A percentile compares a stretch with the other conserved stretches of the same genome.
Conservation (phyloP, 805 yeast species). For the Ogataea pilisensis region DNA sequence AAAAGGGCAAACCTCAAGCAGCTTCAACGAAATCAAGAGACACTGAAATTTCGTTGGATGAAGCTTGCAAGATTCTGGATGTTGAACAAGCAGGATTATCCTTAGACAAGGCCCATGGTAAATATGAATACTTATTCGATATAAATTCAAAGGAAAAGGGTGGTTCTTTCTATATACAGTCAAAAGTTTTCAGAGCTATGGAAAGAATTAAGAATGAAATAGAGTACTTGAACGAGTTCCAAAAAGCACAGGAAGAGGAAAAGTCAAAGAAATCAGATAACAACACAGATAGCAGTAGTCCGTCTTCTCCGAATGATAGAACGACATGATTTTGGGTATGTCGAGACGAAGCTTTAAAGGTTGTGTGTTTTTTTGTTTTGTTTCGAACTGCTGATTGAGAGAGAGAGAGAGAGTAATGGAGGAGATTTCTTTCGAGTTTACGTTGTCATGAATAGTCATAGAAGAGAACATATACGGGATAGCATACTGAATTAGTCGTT, state of each 20-base stretch:
- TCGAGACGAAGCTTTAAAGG: too few relatives aligned
- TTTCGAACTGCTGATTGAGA: too few relatives aligned
- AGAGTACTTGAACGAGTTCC: conserved; percentile 47
- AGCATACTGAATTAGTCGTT: neutral
- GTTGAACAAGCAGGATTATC: conserved; percentile 56
- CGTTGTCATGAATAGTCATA: neutral
- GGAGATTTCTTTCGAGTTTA: neutral
- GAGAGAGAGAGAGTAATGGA: neutral
- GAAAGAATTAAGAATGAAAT: conserved; percentile 83
- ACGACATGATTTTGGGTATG: neutral
- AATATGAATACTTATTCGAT: conserved; percentile 78
- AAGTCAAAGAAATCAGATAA: neutral
- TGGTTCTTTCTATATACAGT: conserved; percentile 91
- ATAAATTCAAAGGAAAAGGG: conserved; percentile 92
- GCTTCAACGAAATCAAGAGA: conserved; percentile 47
- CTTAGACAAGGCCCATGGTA: conserved; percentile 57
- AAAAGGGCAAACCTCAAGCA: conserved; percentile 31
- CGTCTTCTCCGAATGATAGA: conserved; percentile 1
- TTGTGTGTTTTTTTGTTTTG: too few relatives aligned
- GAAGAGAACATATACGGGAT: neutral
- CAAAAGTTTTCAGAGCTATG: conserved; percentile 91
- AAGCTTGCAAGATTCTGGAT: conserved; percentile 87
- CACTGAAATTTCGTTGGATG: conserved; percentile 81
- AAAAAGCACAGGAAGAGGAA: conserved; percentile 22
- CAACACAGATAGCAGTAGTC: neutral